Evolutionary conservation across 768 basidiomycete species (phyloP), one percentile per base, ranked within the genome.

Genomic region (Boletellus ananiceps): DNA sequence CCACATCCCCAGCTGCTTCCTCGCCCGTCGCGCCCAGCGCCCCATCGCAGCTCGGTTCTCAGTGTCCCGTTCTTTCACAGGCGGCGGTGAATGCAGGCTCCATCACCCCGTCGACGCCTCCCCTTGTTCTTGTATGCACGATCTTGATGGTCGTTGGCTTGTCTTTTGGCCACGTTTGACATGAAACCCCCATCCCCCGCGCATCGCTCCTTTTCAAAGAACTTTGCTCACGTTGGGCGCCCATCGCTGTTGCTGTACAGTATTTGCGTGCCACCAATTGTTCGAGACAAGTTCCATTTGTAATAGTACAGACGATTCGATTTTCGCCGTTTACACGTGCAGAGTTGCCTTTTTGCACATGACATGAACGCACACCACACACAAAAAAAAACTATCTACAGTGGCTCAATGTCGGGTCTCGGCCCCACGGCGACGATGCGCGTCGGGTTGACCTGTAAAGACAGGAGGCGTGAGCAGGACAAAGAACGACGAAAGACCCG

Each of bases 401-500:
- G 60, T 1, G 86, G 81, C 56, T 79, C 73, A 43, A 95, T 82
- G 57, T 81, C 60, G 1, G 84, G 85, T 45, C 78, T 65, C 0
- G 91, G 92, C 1, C 92, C 92, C 6, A 76, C 68, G 2, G 91
- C 83, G 4, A 95, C 83, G 57, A 94, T 70, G 39, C 86, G 78
- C 6, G 80, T 78, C 6, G 85, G 86, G 66, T 94, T 93, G 66
- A 92, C 80, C 83, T 92, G 56, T 8, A 15, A 37, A 2, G 23
- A 25, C 23, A 23, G 5, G 23, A 25, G 23, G 23, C 6, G 23
- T 25, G 23, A 25, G 23, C 23, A 25, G 23, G 23, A 4, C 23
- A 25, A 25, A 25, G 23, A 25, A 25, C 23, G 4, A 25, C 23
- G 23, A 25, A 9, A 48, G 4, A 1, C 13, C 16, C 55, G 14